Base-by-base conservation (phyloP, 2,329 filamentous ascomycete species). In the Alternaria conjuncta region DNA sequence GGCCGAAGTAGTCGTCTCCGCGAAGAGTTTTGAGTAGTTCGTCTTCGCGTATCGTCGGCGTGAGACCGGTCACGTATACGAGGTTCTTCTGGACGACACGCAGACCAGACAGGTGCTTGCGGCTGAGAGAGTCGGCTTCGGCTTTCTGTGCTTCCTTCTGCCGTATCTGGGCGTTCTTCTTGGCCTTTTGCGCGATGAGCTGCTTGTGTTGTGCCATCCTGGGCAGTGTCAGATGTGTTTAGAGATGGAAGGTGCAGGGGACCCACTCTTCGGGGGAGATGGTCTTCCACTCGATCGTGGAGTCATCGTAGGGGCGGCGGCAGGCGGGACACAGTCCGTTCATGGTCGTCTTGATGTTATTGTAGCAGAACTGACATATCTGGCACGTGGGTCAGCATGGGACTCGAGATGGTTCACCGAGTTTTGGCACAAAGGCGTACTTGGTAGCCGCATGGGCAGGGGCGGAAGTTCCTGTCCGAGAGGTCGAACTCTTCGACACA, bases 331-430 rank as follows among this genome's bases (percentile, higher is more conserved):
- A 99, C 61, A 97, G 87, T 36, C 95, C 94, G 78, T 97, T 98
- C 87, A 97, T 94, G 75, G 97, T 97, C 74, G 92, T 97, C 83
- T 96, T 97, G 80, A 99, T 96, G 80, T 98, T 99, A 83, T 99
- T 97, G 85, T 95, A 99, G 84, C 96, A 99, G 83, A 99, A 99
- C 85, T 99, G 96, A 82, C 96, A 99, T 80, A 99, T 95, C 94
- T 77, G 62, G 66, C 45, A 46, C 47, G 18, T 15, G 58, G 15
- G 67, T 79, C 68, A 79, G 78, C 57, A 67, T 53, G 32, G 49
- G 55, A 49, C 47, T 55, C n/a, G 60, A 55, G 30, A 55, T 21
- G 61, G 55, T 60, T 63, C 59, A 64, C 60, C 55, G 67, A 63
- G 58, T 67, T 64, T 68, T 70, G 65, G 64, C 49, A 43, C 66